Evolutionary conservation across 2,329 filamentous ascomycete genomes (phyloP).

Genomic region (Sporothrix schenckii): DNA sequence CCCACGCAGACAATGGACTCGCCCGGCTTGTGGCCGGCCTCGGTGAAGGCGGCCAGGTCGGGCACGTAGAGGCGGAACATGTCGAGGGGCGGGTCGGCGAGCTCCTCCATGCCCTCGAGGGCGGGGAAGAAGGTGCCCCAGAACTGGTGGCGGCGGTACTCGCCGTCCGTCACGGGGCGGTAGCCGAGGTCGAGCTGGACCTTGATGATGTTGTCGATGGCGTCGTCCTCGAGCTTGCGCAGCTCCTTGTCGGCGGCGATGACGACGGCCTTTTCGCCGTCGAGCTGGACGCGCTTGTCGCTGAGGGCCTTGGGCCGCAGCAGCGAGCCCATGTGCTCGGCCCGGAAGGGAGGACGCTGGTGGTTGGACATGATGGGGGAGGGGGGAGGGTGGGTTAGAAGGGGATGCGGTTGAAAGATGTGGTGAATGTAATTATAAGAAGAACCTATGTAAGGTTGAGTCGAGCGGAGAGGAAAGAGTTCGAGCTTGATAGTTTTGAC

Average conservation of each 20-base stretch:
- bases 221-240: constrained; percentile 57
- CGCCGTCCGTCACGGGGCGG: constrained; percentile 62
- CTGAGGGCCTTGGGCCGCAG: constrained; percentile 69
- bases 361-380: constrained; percentile 33
- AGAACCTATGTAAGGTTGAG: neutral
- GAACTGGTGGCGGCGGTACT: constrained; percentile 52
- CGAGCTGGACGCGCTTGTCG: constrained; percentile 45
- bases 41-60: constrained; percentile 49
- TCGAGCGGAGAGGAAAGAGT: neutral
- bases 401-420: neutral
- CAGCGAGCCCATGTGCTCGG: constrained; percentile 75
- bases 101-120: constrained; percentile 49
- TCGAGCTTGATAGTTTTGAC: neutral
- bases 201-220: constrained; percentile 62
- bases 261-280: constrained; percentile 45
- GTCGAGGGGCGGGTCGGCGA: constrained; percentile 41
- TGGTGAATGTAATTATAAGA: neutral
- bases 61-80: constrained; percentile 47
- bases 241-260: constrained; percentile 51
- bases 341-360: constrained; percentile 63
- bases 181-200: constrained; percentile 62
- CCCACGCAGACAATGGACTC: constrained; percentile 52
- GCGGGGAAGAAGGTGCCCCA: constrained; percentile 46
- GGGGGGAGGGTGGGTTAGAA: neutral
- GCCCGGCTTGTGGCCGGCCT: constrained; percentile 52